Base-by-base conservation (phyloP, 768 basidiomycete species). In the Mycena sanguinolenta region DNA sequence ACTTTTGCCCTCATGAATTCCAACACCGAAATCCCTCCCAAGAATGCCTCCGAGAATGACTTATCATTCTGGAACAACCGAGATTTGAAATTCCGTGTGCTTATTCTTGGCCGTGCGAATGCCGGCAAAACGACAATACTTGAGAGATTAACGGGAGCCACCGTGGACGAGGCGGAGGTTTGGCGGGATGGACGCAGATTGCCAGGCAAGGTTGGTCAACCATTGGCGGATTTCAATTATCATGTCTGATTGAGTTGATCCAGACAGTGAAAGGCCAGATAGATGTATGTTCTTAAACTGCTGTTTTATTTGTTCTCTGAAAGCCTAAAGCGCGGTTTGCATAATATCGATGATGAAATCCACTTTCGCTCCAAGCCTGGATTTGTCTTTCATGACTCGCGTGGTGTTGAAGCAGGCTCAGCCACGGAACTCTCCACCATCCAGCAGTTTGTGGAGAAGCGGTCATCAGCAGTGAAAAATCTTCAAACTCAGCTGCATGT, bases 321-420 rank as follows among this genome's bases (percentile, higher is more conserved):
- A 44, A 36, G 57, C n/a, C 36, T 7, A 58, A 16, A 58, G 57
- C 57, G 57, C n/a, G 57, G 57, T 58, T 58, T 58, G 13, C 57
- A 58, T 36, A 58, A 55, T 13, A n/a, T 55, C 13, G 54, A 55
- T n/a, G 32, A 58, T 58, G 57, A 58, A 36, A 38, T 58, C 57
- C n/a, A 23, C 57, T 58, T 58, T 58, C 57, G 16, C 57, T n/a
- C n/a, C n/a, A n/a, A n/a, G n/a, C n/a, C n/a, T n/a, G n/a, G n/a
- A n/a, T n/a, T n/a, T n/a, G n/a, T 58, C 57, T 58, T 58, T 21
- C 57, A 58, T 16, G 57, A 58, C 57, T 58, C 57, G 23, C 57
- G 36, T 16, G 57, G 57, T 39, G 57, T 58, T 23, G 57, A 58
- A 58, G 57, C 57, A 1, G 57, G 57, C 36, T 58, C 57, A 25